Percentiles rank a stretch among this genome's conserved stretches.
These are phyloP conservation scores for Tolypocladium album DNA, from an alignment of 2,329 filamentous ascomycete genomes.

Conservation along the genomic window DNA sequence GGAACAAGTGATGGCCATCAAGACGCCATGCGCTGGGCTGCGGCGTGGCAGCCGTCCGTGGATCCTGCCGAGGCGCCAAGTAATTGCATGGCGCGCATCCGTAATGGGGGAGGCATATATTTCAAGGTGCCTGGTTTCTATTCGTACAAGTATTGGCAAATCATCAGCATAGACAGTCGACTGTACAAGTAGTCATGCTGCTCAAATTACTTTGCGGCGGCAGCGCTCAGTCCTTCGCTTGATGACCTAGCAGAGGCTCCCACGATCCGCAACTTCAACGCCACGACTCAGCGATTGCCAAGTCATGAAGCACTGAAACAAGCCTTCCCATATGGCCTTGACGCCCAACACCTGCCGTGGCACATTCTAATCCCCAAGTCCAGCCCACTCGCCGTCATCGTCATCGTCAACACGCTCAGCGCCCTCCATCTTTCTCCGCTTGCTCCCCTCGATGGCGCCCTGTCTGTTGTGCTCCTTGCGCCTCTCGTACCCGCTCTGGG, in stretches of 20 bases:
- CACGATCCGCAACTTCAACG: not conserved
- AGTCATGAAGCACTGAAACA: not conserved
- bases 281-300: not conserved
- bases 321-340: not conserved
- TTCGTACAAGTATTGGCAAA: not conserved
- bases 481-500: conserved; percentile 67
- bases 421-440: conserved; percentile 30
- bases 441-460: conserved; percentile 53
- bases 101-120: no score
- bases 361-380: conserved; percentile 30
- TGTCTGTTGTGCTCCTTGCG: conserved; percentile 55
- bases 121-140: not conserved
- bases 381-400: conserved; percentile 32
- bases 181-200: not conserved
- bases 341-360: not conserved
- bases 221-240: not conserved
- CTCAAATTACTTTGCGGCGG: not conserved
- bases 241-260: not conserved
- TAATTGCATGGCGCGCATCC: not conserved
- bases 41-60: not conserved
- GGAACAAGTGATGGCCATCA: not conserved
- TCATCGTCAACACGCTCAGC: not conserved
- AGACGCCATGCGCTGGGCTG: not conserved
- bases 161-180: not conserved
- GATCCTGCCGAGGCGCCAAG: not conserved